These are phyloP conservation scores for Avena atlantica DNA, from an alignment of 176 grass and related monocot species.

Conservation along the genomic window DNA sequence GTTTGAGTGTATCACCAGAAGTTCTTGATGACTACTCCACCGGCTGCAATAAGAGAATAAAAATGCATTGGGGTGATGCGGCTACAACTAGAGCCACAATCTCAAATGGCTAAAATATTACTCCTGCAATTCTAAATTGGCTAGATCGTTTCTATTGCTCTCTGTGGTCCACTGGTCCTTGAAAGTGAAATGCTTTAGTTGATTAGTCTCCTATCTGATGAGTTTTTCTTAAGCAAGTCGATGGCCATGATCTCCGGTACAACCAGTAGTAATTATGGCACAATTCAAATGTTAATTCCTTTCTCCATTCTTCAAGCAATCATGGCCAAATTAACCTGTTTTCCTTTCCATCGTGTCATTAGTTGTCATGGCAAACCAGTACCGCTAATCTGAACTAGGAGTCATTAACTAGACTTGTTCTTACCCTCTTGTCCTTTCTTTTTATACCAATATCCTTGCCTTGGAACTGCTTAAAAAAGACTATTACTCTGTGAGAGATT, in stretches of 20 bases:
- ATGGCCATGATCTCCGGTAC: neutral
- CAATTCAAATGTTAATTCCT: neutral
- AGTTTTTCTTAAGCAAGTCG: neutral
- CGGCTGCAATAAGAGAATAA: constrained; percentile 21
- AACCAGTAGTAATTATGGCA: neutral
- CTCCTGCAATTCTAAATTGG: constrained; percentile 11
- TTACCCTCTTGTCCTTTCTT: neutral
- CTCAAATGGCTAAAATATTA: constrained; percentile 47
- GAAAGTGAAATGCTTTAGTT: neutral
- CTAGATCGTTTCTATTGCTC: neutral
- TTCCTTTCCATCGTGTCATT: neutral
- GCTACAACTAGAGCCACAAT: constrained; percentile 37
- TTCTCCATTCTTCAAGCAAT: neutral
- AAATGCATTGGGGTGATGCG: constrained; percentile 34
- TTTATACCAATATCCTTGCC: neutral
- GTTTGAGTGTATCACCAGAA: constrained; percentile 30
- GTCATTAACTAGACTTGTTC: constrained; percentile 18
- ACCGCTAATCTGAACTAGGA: constrained; percentile 15
- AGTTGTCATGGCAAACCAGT: constrained; percentile 1
- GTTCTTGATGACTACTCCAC: constrained; percentile 31
- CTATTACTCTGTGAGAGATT: constrained; percentile 38
- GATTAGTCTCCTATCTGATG: neutral
- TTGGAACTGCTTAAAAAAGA: constrained; percentile 44
- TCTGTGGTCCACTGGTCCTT: constrained; percentile 27
- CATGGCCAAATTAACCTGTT: neutral